These are phyloP conservation scores for Leccinum uliginosum DNA, from an alignment of 768 basidiomycete genomes.

Conservation along the genomic window DNA sequence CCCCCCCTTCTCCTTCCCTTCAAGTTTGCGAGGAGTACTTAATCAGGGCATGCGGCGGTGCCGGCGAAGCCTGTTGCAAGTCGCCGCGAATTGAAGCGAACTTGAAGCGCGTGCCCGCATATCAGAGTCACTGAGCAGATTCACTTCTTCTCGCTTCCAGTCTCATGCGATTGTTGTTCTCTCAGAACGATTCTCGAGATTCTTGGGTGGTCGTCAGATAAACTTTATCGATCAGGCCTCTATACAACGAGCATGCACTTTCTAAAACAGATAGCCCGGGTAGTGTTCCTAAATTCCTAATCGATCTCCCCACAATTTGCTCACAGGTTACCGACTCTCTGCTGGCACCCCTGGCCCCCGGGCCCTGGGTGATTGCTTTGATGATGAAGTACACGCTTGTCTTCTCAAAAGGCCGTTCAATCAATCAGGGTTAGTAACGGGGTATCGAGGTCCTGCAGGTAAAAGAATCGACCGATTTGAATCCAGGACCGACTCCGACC, in stretches of 20 bases:
- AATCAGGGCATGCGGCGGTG: neutral
- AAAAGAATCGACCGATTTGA: neutral
- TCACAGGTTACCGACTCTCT: neutral
- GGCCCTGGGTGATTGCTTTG: neutral
- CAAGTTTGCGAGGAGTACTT: no score
- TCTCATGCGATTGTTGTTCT: neutral
- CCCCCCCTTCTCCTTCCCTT: neutral
- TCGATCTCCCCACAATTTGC: no score
- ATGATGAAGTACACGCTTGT: neutral
- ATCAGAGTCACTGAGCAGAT: no score
- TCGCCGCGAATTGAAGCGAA: no score
- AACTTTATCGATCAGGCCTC: neutral
- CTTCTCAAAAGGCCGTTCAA: neutral
- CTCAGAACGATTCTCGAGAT: no score
- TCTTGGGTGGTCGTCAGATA: neutral
- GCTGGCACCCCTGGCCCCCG: no score
- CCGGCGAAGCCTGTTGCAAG: no score
- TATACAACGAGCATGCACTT: neutral
- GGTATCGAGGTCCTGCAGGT: neutral
- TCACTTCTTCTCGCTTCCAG: neutral
- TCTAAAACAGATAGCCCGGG: neutral
- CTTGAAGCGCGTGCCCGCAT: no score
- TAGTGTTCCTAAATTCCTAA: neutral
- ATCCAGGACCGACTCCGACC: no score
- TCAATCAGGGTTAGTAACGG: neutral